Evolutionary conservation across 371 early-diverging fungal species (phyloP).

Genomic region (Vairimorpha ceranae): DNA sequence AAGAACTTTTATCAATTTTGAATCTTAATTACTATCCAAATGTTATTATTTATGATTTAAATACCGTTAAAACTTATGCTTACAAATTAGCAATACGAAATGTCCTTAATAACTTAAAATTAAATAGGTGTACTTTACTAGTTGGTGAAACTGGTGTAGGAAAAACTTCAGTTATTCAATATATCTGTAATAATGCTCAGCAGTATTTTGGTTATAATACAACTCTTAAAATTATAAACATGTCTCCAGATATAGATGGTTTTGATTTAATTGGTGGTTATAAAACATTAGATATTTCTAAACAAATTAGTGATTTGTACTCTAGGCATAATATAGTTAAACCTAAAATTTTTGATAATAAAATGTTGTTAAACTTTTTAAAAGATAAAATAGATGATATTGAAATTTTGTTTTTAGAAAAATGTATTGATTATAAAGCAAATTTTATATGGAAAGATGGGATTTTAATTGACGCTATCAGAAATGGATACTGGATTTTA

Average conservation of each 20-base stretch:
- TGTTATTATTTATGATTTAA: conserved; percentile 6
- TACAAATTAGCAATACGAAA: conserved; percentile 18
- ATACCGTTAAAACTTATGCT: conserved; percentile 31
- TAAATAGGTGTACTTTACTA: conserved; percentile 74
- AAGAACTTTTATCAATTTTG: conserved; percentile 11
- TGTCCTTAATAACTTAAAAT: conserved; percentile 31
- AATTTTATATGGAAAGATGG: conserved; percentile 87
- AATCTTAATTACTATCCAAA: conserved; percentile 3
- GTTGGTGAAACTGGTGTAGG: conserved; percentile 98
- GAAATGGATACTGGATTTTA: conserved; percentile 84
- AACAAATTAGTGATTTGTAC: conserved; percentile 37
- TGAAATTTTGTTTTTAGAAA: conserved; percentile 1
- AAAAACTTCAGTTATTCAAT: conserved; percentile 92
- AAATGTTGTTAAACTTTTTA: neutral
- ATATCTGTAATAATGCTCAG: conserved; percentile 69
- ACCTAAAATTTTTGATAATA: conserved; percentile 13
- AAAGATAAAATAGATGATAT: neutral
- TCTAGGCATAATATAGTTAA: conserved; percentile 8
- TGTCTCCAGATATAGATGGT: conserved; percentile 91
- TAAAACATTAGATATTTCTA: conserved; percentile 50
- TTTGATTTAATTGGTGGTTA: conserved; percentile 80
- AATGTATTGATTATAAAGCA: conserved; percentile 64
- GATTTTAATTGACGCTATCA: conserved; percentile 76
- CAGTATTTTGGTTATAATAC: conserved; percentile 62
- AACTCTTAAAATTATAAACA: conserved; percentile 76